Base-by-base conservation (phyloP, 1,284 basidiomycete species). In the Puccinia coronata region DNA sequence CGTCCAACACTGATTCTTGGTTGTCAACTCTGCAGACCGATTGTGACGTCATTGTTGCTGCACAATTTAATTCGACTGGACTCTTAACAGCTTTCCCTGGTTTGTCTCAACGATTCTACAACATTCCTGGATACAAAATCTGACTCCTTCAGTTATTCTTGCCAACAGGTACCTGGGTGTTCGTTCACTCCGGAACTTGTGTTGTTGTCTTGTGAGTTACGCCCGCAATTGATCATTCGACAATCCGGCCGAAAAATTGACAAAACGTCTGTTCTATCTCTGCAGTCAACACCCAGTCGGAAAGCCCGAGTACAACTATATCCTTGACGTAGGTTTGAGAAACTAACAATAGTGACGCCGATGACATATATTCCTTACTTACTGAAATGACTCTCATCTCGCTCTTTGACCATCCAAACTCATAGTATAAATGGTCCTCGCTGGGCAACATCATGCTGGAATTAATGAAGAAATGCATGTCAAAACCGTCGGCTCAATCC, bases 21-120 rank as follows among this genome's bases (percentile, higher is more conserved):
- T 55, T 23, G 28, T 28, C 12, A n/a, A 51, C 6, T 34, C 20
- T 57, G 12, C 20, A 80, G 78, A 51, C 70, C 57, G 70, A 80
- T 73, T 80, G 78, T 25, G 57, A 72, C 53, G 47, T 28, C 16
- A 36, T 80, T 25, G 57, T 72, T 41, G 55, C 34, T 8, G 78
- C 78, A 12, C 78, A 80, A 39, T 23, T 80, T 41, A 53, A 80
- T 55, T 80, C 78, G 11, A 73, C 57, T 73, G 78, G 78, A 28
- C 72, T 69, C 47, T 51, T 80, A 36, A 73, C 41, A 34, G 69
- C 69, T 2, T 6, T 14, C 5, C 70, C 78, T 47, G 78, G 78
- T 80, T 28, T 57, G 78, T 73, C 12, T 34, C 34, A n/a, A n/a
- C n/a, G n/a, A n/a, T n/a, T n/a, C n/a, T n/a, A n/a, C n/a, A n/a